Conservation (phyloP, 2,329 filamentous ascomycete species). For the Alternaria ventricosa region DNA sequence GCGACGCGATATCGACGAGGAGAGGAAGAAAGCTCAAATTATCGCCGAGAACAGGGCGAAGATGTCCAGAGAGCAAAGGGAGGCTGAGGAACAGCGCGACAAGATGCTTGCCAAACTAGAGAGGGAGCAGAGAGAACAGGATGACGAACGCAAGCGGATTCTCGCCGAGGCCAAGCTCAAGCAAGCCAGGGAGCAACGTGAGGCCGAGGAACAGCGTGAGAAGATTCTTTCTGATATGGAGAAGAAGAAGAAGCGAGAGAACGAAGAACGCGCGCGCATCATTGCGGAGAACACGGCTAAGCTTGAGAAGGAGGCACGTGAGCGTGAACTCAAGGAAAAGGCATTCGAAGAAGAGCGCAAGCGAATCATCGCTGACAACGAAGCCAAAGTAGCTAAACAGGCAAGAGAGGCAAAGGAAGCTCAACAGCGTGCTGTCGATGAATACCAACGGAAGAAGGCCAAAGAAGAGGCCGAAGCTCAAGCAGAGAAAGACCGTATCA, state of each 20-base stretch:
- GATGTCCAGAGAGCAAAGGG: conserved; percentile 25
- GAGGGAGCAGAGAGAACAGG: conserved; percentile 36
- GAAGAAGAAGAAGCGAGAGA: conserved; percentile 46
- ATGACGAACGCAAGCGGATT: conserved; percentile 36
- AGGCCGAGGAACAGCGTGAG: conserved; percentile 34
- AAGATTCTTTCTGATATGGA: conserved; percentile 46
- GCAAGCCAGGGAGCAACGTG: conserved; percentile 35
- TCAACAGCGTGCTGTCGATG: conserved; percentile 42
- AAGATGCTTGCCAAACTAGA: conserved; percentile 33
- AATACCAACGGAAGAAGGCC: conserved; percentile 42
- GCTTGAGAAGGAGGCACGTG: conserved; percentile 36
- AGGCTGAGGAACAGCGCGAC: conserved; percentile 33
- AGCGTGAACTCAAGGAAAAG: conserved; percentile 33
- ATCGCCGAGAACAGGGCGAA: conserved; percentile 43
- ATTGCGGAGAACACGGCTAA: conserved; percentile 41
- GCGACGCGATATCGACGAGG: conserved; percentile 47
- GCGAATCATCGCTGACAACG: conserved; percentile 38
- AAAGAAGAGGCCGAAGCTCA: conserved; percentile 40
- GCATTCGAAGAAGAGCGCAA: conserved; percentile 36
- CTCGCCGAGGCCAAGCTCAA: conserved; percentile 40
- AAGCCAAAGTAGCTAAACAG: conserved; percentile 36
- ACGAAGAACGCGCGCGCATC: conserved; percentile 35
- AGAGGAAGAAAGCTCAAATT: conserved; percentile 50
- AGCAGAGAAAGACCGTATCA: conserved; percentile 41
- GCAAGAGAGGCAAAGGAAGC: conserved; percentile 41